These are phyloP conservation scores for Pyrenochaeta sp. DNA, from an alignment of 2,329 filamentous ascomycete genomes.

Conservation along the genomic window DNA sequence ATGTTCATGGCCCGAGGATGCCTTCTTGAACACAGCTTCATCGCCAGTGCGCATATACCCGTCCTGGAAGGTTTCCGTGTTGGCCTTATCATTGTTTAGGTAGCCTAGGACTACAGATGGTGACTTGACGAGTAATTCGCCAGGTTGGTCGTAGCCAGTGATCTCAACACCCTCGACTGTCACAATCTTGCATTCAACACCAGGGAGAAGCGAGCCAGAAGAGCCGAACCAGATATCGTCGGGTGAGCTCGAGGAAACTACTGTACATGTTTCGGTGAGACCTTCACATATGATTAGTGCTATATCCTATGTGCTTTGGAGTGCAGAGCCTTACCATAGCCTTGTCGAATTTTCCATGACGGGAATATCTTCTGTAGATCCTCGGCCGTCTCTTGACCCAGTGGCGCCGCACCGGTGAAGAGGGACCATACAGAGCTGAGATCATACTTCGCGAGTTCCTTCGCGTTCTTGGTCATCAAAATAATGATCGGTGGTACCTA, in stretches of 20 bases:
- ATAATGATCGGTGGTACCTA: constrained; percentile 85
- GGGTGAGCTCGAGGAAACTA: constrained; percentile 68
- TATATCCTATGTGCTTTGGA: too few relatives aligned
- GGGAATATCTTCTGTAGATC: constrained; percentile 71
- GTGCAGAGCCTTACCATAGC: constrained; percentile 65
- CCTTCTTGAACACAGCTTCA: constrained; percentile 68
- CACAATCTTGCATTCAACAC: constrained; percentile 71
- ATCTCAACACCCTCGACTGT: constrained; percentile 75
- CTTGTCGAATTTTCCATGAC: constrained; percentile 72
- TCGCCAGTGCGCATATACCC: constrained; percentile 86
- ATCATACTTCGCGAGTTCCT: constrained; percentile 72
- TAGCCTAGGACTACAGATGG: constrained; percentile 77
- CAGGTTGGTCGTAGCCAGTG: constrained; percentile 65
- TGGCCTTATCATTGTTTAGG: constrained; percentile 85
- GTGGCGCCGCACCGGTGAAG: constrained; percentile 80
- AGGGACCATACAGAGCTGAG: constrained; percentile 71
- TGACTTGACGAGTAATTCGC: constrained; percentile 81
- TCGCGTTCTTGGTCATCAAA: constrained; percentile 72
- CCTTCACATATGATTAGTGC: constrained; percentile 53
- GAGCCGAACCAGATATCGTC: constrained; percentile 75
- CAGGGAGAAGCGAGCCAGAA: constrained; percentile 74
- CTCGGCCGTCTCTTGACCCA: constrained; percentile 75
- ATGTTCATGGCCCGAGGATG: constrained; percentile 74
- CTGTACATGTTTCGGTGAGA: constrained; percentile 79
- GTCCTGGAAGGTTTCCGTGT: constrained; percentile 79